These are phyloP conservation scores for Epicoccum sorghinum DNA, from an alignment of 2,329 filamentous ascomycete genomes.

Conservation along the genomic window DNA sequence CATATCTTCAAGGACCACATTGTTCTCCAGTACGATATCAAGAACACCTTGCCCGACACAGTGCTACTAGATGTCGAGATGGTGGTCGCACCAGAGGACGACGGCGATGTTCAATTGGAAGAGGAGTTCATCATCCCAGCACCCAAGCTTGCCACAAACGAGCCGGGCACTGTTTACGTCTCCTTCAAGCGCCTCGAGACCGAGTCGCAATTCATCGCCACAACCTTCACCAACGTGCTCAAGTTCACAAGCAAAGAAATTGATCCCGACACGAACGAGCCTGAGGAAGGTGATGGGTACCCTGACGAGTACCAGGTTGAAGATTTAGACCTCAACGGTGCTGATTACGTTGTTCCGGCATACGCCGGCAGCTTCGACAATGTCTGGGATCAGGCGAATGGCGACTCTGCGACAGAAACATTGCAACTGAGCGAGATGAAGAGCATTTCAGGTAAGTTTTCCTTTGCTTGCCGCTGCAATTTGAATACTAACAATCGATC, in stretches of 20 bases:
- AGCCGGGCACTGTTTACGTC: constrained; percentile 92
- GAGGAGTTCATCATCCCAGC: constrained; percentile 95
- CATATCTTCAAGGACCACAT: constrained; percentile 98
- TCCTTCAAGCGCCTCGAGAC: constrained; percentile 86
- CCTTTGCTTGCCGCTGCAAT: not conserved
- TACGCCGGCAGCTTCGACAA: constrained; percentile 96
- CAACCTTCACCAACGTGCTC: constrained; percentile 87
- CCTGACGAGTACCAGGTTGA: constrained; percentile 98
- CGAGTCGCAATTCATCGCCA: constrained; percentile 75
- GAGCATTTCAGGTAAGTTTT: constrained; percentile 80
- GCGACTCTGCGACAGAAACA: constrained; percentile 90
- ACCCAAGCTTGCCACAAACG: constrained; percentile 79
- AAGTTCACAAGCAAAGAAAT: constrained; percentile 99
- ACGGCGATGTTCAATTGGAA: constrained; percentile 70
- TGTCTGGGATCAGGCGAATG: constrained; percentile 91
- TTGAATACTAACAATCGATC: constrained; percentile 28
- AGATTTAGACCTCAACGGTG: constrained; percentile 86
- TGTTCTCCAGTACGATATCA: constrained; percentile 95
- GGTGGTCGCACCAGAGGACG: constrained; percentile 84
- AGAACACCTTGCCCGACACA: constrained; percentile 92
- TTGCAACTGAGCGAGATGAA: constrained; percentile 85
- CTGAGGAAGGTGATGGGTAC: constrained; percentile 83
- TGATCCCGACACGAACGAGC: constrained; percentile 89
- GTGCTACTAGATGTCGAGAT: constrained; percentile 57
- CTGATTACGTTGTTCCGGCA: constrained; percentile 91